phyloP scores from a whole-genome alignment of 2,329 filamentous ascomycete species.

The Aurifilum marmelostoma region DNA sequence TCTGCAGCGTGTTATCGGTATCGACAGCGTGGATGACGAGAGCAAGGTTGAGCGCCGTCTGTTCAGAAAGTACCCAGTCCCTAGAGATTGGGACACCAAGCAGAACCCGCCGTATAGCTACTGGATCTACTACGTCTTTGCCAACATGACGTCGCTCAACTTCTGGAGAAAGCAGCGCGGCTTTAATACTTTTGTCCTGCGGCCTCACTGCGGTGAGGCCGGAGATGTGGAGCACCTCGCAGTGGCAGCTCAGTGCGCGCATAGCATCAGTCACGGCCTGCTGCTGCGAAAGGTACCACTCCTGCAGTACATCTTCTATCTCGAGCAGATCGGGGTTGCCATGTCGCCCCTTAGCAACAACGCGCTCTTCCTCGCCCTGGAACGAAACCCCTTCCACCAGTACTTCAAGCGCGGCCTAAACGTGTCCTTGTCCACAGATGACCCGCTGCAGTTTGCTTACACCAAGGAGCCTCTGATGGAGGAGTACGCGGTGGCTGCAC shows the following conservation, averaged over 20 bases:
- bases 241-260: conserved; percentile 86
- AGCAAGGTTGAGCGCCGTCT: conserved; percentile 93
- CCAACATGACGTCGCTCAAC: conserved; percentile 92
- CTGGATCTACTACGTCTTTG: conserved; percentile 97
- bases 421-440: conserved; percentile 93
- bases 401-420: conserved; percentile 96
- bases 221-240: conserved; percentile 96
- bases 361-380: conserved; percentile 92
- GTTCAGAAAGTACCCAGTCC: conserved; percentile 94
- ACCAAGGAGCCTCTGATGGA: conserved; percentile 98
- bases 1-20: conserved; percentile 91
- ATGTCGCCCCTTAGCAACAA: conserved; percentile 99
- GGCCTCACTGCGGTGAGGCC: conserved; percentile 95
- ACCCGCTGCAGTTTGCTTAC: conserved; percentile 96
- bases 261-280: conserved; percentile 96
- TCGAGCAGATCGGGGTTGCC: conserved; percentile 96
- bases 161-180: conserved; percentile 86
- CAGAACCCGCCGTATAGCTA: conserved; percentile 99
- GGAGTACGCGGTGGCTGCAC: conserved; percentile 95
- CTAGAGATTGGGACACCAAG: conserved; percentile 83
- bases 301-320: conserved; percentile 95
- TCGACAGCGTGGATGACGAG: conserved; percentile 97
- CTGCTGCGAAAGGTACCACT: conserved; percentile 91
- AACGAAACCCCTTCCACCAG: conserved; percentile 92
- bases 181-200: conserved; percentile 92